These are phyloP conservation scores for Emergomyces africanus DNA, from an alignment of 2,329 filamentous ascomycete species.

Conservation along the genomic window DNA sequence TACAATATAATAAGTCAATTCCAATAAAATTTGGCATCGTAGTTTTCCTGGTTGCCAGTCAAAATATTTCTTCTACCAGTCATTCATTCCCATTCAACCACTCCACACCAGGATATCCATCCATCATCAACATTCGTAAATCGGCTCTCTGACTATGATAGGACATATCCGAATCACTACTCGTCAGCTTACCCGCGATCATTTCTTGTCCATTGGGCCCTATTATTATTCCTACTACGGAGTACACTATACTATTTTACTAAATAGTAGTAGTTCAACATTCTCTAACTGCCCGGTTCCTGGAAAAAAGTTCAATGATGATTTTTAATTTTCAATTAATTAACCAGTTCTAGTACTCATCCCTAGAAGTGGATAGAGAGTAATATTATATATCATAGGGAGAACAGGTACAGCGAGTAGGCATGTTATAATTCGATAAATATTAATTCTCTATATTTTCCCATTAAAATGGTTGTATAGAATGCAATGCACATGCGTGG, in stretches of 20 bases:
- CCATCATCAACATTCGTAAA: constrained; percentile 21
- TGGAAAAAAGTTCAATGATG: too few species aligned
- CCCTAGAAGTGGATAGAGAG: neutral
- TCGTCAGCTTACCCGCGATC: too few species aligned
- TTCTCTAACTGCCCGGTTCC: too few species aligned
- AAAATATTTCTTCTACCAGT: neutral
- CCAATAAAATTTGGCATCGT: constrained; percentile 18
- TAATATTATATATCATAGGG: neutral
- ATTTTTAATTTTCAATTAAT: neutral
- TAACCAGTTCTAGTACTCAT: neutral
- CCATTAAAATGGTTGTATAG: neutral
- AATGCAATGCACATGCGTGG: neutral
- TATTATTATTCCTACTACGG: neutral
- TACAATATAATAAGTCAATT: neutral
- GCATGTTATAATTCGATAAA: neutral
- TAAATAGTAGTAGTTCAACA: too few species aligned
- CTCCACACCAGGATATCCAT: neutral
- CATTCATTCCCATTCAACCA: too few species aligned
- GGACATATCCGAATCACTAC: neutral
- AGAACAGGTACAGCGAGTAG: neutral
- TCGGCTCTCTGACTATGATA: constrained; percentile 20
- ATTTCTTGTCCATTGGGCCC: neutral
- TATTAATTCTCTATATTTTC: neutral
- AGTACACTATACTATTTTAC: too few species aligned
- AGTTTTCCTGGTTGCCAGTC: neutral